Base-by-base conservation (phyloP, 2,329 filamentous ascomycete species). In the Acephala macrosclerotiorum region DNA sequence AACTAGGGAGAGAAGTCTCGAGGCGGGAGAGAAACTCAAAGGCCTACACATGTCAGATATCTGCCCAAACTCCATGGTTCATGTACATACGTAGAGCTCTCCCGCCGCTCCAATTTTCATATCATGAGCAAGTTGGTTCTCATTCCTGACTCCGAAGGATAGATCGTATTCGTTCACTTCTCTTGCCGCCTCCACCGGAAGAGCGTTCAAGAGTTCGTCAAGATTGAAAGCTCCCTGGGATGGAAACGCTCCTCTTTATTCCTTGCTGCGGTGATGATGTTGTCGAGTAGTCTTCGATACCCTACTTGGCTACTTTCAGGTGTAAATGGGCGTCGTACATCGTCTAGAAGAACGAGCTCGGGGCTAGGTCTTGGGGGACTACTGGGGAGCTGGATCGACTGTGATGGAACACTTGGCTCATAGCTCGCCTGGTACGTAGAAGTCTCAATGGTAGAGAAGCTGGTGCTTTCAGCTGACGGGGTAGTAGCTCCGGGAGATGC, bases 1-100 rank as follows among this genome's bases (percentile, higher is more conserved):
- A 85, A 1, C 67, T 71, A 1, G 77, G 74, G 9, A 82, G 59
- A 36, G 60, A 64, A 47, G 42, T 47, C 42, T 47, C 42, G 7
- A 47, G 42, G 11, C 42, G 42, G 42, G 42, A 47, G 1, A 69
- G 59, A 45, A 81, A 65, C 62, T 83, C 79, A 65, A 82, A 83
- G 0, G 81, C 79, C 81, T 83, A 66, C 14, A 38, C 26, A 59
- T 47, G 63, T 47, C 42, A 47, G 42, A 20, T 47, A 2, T 65
- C 26, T 60, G 61, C 36, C 26, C 26, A n/a, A 53, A 51, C 40
- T 61, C n/a, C 42, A 45, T 49, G 29, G n/a, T 22, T 61, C 22
- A 57, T 26, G 26, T 45, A 69, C 71, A 60, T 65, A 73, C 71
- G 59, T 68, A 73, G n/a, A 74, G 61, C 57, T 55, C 49, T 29